A percentile compares a stretch with the other conserved stretches of the same genome.
phyloP scores from a whole-genome alignment of 768 basidiomycete species.

The Lactifluus echinatus region DNA sequence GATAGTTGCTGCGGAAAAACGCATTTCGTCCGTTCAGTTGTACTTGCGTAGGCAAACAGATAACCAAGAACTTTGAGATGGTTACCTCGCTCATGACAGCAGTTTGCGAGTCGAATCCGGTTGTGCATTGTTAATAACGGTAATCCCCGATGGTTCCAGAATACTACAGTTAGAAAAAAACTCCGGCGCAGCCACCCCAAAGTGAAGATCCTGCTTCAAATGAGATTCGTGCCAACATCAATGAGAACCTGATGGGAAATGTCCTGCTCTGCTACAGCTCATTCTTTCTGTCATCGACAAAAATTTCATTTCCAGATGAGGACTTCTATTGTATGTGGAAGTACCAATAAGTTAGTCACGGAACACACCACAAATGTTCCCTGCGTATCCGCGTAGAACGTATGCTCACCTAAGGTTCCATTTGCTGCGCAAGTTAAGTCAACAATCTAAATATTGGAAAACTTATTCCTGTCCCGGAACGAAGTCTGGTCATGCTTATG shows the following conservation, averaged over 20 bases:
- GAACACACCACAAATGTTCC: not conserved
- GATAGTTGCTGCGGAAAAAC: not conserved
- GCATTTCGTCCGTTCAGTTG: not conserved
- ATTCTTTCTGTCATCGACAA: too few species aligned
- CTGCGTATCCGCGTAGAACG: not conserved
- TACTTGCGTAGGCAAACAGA: not conserved
- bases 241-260: too few species aligned
- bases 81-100: not conserved
- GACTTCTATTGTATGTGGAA: not conserved
- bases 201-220: not conserved
- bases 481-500: not conserved
- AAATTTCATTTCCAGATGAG: too few species aligned
- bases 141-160: not conserved
- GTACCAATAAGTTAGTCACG: not conserved
- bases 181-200: not conserved
- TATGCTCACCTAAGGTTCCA: not conserved
- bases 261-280: too few species aligned
- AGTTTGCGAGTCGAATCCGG: not conserved
- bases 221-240: too few species aligned
- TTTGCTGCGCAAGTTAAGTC: not conserved
- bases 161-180: not conserved
- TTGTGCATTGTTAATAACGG: not conserved
- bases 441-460: too few species aligned
- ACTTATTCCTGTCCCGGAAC: not conserved
- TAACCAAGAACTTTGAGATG: not conserved